Evolutionary conservation across 768 basidiomycete genomes (phyloP).

Genomic region (Russula sp.): DNA sequence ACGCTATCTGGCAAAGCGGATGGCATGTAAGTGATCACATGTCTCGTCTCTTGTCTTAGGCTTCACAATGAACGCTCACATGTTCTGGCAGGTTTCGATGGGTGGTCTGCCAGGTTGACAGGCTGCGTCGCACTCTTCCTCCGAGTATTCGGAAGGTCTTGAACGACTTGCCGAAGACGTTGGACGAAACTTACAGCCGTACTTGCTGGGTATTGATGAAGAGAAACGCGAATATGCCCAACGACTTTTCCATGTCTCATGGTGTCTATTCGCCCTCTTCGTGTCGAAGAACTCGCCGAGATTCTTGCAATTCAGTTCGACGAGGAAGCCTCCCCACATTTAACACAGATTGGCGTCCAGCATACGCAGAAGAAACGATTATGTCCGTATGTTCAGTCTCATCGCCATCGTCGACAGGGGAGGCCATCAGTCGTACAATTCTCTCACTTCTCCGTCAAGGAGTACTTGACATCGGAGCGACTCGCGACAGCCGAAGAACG

Average conservation of each 20-base stretch:
- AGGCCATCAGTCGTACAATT: not conserved
- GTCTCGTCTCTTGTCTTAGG: fast-evolving
- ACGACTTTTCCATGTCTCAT: slow-evolving; percentile 9
- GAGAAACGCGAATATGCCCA: not conserved
- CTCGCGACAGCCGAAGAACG: not conserved
- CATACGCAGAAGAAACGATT: too few relatives aligned
- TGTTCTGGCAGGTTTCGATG: slow-evolving; percentile 6
- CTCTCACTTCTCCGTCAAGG: slow-evolving; percentile 4
- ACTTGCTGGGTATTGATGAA: not conserved
- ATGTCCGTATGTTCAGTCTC: too few relatives aligned
- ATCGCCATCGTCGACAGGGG: too few relatives aligned
- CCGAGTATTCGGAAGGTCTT: not conserved
- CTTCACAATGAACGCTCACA: not conserved
- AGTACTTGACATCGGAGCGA: slow-evolving; percentile 19
- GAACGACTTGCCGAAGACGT: not conserved
- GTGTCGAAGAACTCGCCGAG: slow-evolving; percentile 16
- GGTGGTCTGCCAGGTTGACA: not conserved
- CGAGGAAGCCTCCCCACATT: not conserved
- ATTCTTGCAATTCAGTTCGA: slow-evolving; percentile 15
- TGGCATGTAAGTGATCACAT: slow-evolving; percentile 12
- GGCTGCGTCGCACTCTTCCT: not conserved
- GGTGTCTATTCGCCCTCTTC: slow-evolving; percentile 12
- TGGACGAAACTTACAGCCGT: slow-evolving; percentile 7
- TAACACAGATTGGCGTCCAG: slow-evolving; percentile 3
- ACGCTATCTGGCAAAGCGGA: slow-evolving; percentile 3